Evolutionary conservation across 2,329 filamentous ascomycete genomes (phyloP).

Genomic region (Ascochyta clinopodiicola): DNA sequence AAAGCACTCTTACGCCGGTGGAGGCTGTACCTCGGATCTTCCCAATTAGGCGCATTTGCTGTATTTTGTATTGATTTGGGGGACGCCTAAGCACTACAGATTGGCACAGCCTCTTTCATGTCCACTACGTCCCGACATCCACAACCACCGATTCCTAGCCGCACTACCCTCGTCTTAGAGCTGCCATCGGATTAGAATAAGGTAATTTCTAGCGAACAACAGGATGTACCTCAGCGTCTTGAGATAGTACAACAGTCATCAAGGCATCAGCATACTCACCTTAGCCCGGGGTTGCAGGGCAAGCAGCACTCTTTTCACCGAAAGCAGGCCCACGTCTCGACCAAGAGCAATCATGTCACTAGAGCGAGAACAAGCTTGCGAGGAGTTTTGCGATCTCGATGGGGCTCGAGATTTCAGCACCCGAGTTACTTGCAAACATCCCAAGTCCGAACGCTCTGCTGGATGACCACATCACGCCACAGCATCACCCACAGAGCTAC

Average conservation of each 20-base stretch:
- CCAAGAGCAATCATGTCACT: not conserved
- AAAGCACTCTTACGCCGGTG: not conserved
- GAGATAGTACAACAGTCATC: not conserved
- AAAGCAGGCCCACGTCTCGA: no score
- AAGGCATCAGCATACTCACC: not conserved
- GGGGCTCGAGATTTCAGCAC: not conserved
- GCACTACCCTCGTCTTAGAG: not conserved
- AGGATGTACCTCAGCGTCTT: not conserved
- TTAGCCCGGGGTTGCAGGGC: not conserved
- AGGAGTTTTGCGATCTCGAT: no score
- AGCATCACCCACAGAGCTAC: not conserved
- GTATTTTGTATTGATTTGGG: slow-evolving; percentile 2
- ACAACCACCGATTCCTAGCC: not conserved
- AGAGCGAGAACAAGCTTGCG: not conserved
- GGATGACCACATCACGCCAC: not conserved
- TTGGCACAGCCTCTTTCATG: slow-evolving; percentile 1
- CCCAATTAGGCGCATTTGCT: not conserved
- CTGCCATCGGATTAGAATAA: not conserved
- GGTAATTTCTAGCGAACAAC: not conserved
- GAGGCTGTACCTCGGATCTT: not conserved
- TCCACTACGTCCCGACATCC: not conserved
- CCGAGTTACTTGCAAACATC: no score
- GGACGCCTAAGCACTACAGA: slow-evolving; percentile 3
- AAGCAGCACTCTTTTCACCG: not conserved
- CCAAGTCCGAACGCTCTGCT: not conserved